phyloP scores from a whole-genome alignment of 176 grass and related monocot genomes.

The Avena eriantha region DNA sequence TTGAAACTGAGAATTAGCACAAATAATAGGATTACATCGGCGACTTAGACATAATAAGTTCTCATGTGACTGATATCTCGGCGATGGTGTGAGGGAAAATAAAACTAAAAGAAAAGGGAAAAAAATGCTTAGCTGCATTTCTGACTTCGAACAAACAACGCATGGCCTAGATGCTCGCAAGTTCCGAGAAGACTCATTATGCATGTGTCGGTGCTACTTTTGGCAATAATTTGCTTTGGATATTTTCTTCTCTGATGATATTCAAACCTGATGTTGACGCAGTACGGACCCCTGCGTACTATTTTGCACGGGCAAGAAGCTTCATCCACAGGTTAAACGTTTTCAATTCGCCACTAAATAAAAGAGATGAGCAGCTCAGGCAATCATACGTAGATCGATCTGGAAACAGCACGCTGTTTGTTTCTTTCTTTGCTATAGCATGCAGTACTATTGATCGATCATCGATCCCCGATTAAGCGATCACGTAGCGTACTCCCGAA shows the following conservation, averaged over 20 bases:
- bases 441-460: not conserved
- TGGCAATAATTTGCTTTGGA: not conserved
- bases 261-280: slow-evolving; percentile 21
- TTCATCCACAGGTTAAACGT: not conserved
- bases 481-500: not conserved
- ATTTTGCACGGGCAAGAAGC: not conserved
- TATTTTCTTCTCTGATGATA: not conserved
- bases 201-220: slow-evolving; percentile 2
- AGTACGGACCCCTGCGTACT: not conserved
- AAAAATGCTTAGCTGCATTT: slow-evolving; percentile 24
- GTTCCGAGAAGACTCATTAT: slow-evolving; percentile 41
- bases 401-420: too few species aligned
- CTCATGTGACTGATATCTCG: too few species aligned
- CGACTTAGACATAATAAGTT: too few species aligned
- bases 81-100: not conserved
- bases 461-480: too few species aligned
- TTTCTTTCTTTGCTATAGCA: too few species aligned
- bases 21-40: too few species aligned
- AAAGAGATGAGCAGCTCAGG: too few species aligned
- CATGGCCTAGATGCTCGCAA: slow-evolving; percentile 49
- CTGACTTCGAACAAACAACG: slow-evolving; percentile 14
- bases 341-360: not conserved
- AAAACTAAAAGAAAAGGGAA: not conserved
- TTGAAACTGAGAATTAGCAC: too few species aligned
- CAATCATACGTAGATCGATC: too few species aligned